Evolutionary conservation across 2,329 filamentous ascomycete species (phyloP).

Genomic region (Penicillium freii): DNA sequence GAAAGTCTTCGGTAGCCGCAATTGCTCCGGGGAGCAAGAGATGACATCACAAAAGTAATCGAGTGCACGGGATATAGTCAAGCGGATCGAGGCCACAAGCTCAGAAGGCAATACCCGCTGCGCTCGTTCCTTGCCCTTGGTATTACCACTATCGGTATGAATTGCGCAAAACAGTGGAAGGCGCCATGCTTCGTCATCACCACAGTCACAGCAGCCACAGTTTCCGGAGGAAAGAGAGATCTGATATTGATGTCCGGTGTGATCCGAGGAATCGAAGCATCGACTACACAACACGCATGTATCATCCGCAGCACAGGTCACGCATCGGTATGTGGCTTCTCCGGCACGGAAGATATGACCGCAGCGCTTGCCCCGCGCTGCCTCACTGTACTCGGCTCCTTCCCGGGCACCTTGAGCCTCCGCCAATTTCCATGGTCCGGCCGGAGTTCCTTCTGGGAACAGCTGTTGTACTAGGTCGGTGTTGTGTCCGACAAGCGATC

Average conservation of each 20-base stretch:
- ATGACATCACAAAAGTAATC: conserved; percentile 98
- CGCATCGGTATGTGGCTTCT: conserved; percentile 91
- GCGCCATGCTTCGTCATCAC: conserved; percentile 92
- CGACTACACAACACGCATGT: conserved; percentile 92
- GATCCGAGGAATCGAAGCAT: conserved; percentile 94
- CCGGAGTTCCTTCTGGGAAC: conserved; percentile 73
- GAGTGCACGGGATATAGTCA: conserved; percentile 79
- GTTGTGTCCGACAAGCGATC: conserved; percentile 74
- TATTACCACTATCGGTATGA: conserved; percentile 64
- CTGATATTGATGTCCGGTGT: conserved; percentile 87
- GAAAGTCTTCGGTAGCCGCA: conserved; percentile 79
- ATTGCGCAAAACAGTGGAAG: conserved; percentile 83
- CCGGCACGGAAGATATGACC: conserved; percentile 96
- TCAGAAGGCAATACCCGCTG: conserved; percentile 72
- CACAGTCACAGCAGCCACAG: conserved; percentile 95
- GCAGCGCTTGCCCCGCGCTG: conserved; percentile 87
- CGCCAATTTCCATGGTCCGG: conserved; percentile 69
- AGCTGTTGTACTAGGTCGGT: conserved; percentile 72
- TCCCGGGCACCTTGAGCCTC: conserved; percentile 90
- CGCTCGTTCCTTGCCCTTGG: conserved; percentile 53
- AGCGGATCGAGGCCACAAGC: conserved; percentile 71
- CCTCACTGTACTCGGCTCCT: conserved; percentile 90
- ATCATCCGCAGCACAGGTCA: conserved; percentile 90
- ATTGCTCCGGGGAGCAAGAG: conserved; percentile 93
- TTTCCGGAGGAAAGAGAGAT: conserved; percentile 87